These are phyloP conservation scores for Chondrostereum purpureum DNA, from an alignment of 1,284 basidiomycete genomes.

Conservation along the genomic window DNA sequence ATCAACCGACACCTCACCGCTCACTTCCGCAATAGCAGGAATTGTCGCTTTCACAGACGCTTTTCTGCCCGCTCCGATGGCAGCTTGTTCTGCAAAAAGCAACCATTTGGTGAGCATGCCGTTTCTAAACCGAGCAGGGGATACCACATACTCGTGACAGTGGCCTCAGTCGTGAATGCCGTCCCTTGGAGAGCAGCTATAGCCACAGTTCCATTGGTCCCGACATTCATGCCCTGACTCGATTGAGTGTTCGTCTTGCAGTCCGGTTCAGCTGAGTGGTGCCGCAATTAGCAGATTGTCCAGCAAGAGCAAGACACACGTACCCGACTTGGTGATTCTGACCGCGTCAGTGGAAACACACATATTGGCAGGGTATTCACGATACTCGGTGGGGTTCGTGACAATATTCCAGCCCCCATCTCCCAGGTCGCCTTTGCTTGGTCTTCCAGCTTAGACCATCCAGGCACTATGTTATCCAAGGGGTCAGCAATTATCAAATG, in stretches of 20 bases:
- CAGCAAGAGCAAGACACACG: neutral
- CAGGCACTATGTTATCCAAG: constrained; percentile 5
- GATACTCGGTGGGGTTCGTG: constrained; percentile 8
- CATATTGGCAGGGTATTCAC: constrained; percentile 1
- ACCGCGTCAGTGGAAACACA: neutral
- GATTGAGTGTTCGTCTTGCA: neutral
- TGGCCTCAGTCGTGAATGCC: neutral
- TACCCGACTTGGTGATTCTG: neutral
- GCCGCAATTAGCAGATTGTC: neutral
- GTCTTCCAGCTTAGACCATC: constrained; percentile 7
- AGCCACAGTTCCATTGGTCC: neutral
- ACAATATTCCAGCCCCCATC: constrained; percentile 10
- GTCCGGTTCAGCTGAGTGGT: neutral
- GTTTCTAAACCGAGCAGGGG: neutral
- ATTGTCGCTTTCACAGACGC: neutral
- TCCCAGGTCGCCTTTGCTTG: constrained; percentile 11
- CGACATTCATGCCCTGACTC: neutral
- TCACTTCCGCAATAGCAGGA: neutral
- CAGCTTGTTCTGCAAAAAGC: neutral
- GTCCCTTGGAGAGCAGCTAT: neutral
- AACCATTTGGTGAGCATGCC: neutral
- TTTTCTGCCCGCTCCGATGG: neutral
- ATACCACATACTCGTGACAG: neutral
- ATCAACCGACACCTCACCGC: neutral
- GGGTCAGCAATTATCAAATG: no score